Conservation (phyloP, 176 grass and related monocot genomes). For the Aegilops sharonensis region DNA sequence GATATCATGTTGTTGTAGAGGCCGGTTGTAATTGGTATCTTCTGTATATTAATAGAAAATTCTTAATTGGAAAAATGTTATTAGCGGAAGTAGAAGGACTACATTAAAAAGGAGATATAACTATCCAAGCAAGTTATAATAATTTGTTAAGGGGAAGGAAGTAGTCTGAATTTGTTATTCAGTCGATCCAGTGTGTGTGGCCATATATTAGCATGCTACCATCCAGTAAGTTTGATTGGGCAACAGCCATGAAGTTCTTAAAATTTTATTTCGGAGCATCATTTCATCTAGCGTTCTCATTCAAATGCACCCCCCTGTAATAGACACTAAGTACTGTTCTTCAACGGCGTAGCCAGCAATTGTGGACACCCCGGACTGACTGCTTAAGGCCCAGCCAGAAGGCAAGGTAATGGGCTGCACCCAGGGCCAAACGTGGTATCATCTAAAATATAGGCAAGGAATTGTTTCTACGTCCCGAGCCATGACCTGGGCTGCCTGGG, state of each 20-base stretch:
- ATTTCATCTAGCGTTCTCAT: background rate
- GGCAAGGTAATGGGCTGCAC: no score
- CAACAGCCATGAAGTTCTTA: background rate
- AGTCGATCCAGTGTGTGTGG: background rate
- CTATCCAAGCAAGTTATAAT: background rate
- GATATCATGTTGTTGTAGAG: no score
- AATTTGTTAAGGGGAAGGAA: background rate
- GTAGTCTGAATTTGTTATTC: background rate
- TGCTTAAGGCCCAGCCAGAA: no score
- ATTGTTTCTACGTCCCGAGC: no score
- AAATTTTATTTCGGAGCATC: background rate
- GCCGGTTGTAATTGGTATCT: no score
- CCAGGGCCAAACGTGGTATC: no score
- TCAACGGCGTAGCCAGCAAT: background rate
- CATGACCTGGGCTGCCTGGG: no score
- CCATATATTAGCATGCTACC: conserved; percentile 1
- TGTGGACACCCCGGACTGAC: no score
- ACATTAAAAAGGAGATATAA: background rate
- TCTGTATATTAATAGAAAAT: no score
- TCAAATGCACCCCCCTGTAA: background rate
- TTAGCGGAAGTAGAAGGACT: background rate
- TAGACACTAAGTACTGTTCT: background rate
- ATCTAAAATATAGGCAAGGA: no score
- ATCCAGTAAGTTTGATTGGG: conserved; percentile 4
- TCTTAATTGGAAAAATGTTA: no score